phyloP scores from a whole-genome alignment of 495 filamentous ascomycete genomes.

The Podospora tetraspora region DNA sequence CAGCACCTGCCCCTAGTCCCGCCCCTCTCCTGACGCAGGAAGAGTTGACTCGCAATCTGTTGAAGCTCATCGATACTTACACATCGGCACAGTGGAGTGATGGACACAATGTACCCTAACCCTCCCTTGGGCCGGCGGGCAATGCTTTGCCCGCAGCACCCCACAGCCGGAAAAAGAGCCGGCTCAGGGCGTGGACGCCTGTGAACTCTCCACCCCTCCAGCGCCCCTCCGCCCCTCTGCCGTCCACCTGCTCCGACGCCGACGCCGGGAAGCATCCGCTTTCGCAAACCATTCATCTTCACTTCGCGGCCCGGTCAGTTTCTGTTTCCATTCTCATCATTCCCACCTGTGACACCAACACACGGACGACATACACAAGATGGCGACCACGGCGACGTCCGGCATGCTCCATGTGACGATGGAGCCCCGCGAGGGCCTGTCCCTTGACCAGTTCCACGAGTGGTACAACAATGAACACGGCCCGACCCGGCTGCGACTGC shows the following conservation, averaged over 20 bases:
- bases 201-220: constrained; percentile 15
- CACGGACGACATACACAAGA: constrained; percentile 1
- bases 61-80: not conserved
- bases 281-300: not conserved
- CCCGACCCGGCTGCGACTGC: constrained; percentile 65
- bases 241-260: not conserved
- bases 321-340: not conserved
- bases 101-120: not conserved
- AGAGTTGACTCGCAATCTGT: not conserved
- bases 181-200: not conserved
- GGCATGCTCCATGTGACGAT: constrained; percentile 76
- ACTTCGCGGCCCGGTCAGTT: not conserved
- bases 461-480: constrained; percentile 92
- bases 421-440: constrained; percentile 60
- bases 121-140: constrained; percentile 5
- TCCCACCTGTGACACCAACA: not conserved
- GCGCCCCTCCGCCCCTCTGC: not conserved
- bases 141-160: constrained; percentile 23
- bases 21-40: not conserved
- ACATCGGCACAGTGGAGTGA: not conserved
- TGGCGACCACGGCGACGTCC: constrained; percentile 24
- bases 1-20: not conserved
- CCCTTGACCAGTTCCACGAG: constrained; percentile 70
- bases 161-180: constrained; percentile 26
- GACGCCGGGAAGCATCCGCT: not conserved